Base-by-base conservation (phyloP, 768 basidiomycete species). In the Serendipita indica region DNA sequence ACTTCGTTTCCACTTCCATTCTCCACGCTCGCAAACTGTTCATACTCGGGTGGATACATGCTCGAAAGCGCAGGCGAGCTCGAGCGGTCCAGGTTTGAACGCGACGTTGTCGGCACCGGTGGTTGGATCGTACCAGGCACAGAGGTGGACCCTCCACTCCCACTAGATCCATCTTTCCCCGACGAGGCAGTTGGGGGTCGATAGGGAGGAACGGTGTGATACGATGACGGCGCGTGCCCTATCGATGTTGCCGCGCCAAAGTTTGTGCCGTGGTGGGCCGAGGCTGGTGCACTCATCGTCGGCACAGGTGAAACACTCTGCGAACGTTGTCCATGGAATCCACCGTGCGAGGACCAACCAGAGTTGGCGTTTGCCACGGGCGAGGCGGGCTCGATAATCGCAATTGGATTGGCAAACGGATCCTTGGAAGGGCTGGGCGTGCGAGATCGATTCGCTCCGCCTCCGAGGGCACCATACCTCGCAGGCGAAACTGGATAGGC, bases 31-130 rank as follows among this genome's bases (percentile, higher is more conserved):
- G 49, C 20, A 32, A 18, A 54, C 30, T 54, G 49, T 33, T 54
- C 49, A n/a, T 54, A 54, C 22, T 54, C 49, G 49, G 49, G 49
- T n/a, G 49, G 49, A 28, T 54, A 54, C 49, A 54, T 27, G 22
- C 30, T 33, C 20, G 22, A 25, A 16, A 54, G 12, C 10, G 49
- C 30, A 4, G 49, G 49, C 2, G 49, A 54, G 22, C 49, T 30
- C n/a, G 16, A n/a, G 20, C 49, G 20, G 7, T 12, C 10, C 10
- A 7, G 10, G 32, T 54, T 43, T 16, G 16, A 22, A 54, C 30
- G 20, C 22, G 18, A 5, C 18, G 7, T n/a, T n/a, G 18, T 25
- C 18, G 18, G 18, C 5, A n/a, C 41, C 18, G 41, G 18, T 18
- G 41, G 41, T 7, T 43, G 41, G 5, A 43, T n/a, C 6, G 6